Evolutionary conservation across 2,329 filamentous ascomycete species (phyloP), one percentile per base, ranked within the genome.

Genomic region (Colletotrichum lindemuthianum): DNA sequence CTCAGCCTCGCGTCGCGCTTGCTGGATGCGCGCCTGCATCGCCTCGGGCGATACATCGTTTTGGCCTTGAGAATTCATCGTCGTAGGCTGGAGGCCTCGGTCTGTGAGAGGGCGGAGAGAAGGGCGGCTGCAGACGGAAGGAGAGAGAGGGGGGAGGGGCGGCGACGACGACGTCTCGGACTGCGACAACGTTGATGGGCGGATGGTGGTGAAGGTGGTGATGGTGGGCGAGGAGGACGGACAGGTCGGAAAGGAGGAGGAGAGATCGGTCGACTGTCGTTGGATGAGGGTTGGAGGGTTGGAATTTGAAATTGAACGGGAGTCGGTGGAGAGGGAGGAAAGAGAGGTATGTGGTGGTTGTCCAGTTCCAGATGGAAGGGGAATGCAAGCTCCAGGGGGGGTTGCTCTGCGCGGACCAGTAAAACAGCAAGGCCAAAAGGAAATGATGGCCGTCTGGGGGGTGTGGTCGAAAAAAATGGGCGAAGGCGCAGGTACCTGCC

Each of bases 1-100:
- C 85, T 98, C 96, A 74, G 96, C 96, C 86, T 99, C 96, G 84
- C 96, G 92, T 81, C 96, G 90, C 78, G 96, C 95, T 75, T 92
- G 90, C 76, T 93, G 91, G 74, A 96, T 95, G 81, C 91, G 91
- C 82, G 94, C 91, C 86, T 98, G 95, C 89, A 97, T 97, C 79
- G 87, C 86, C 82, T 90, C 88, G 70, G 87, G 87, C 75, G 87
- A 89, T 73, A 90, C 86, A 76, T 90, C 88, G 79, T 82, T 87
- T 73, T 80, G 77, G 77, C 83, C 81, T 78, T 85, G 82, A 69
- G 80, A 79, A 73, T 87, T 86, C 86, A 88, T 88, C 71, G 75
- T 81, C 66, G 59, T 60, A 56, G 54, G 59, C 49, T 55, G 13
- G 41, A 36, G 39, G 40, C 51, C 57, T 63, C 51, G 52, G 56